Base-by-base conservation (phyloP, 2,329 filamentous ascomycete species). In the Colletotrichum australisinense region DNA sequence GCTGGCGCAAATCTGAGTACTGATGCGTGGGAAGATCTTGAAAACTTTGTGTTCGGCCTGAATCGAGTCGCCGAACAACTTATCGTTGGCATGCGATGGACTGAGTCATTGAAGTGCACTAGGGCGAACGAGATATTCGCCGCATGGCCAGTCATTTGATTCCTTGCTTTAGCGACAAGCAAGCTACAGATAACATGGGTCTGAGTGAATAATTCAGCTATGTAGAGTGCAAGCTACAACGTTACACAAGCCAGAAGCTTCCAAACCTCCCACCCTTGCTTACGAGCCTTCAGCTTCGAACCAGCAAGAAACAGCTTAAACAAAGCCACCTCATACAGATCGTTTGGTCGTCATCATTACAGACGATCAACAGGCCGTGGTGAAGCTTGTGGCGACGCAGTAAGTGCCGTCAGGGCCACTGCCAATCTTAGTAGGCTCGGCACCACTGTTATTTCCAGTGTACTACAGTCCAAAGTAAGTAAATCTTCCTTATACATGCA, bases 401-500 rank as follows among this genome's bases (percentile, higher is more conserved):
- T 79, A 80, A 5, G 72, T 79, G n/a, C 80, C 80, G 63, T 84
- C 83, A 5, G 82, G 79, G 0, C 83, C 84, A 0, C 78, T 79
- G 1, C 81, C 79, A 32, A 83, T 81, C 80, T 84, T 81, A 5
- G 74, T 30, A 5, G 84, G 83, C 79, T 85, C 83, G 49, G 76
- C 76, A 35, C 80, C 81, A 11, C 75, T 81, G 56, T 78, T 74
- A 69, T 83, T 83, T 55, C 84, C 84, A n/a, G 77, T 77, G 77
- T 81, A 85, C n/a, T 56, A 11, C 3, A 14, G 5, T n/a, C 11
- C 22, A 56, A 28, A 22, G 53, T 56, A 7, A 56, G 53, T 22
- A 22, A 28, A 14, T 56, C 1, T 55, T 12, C 32, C 52, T 26
- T 22, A 0, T 12, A n/a, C 52, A 26, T 28, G 16, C 26, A 6